A percentile compares a stretch with the other conserved stretches of the same genome.
These are phyloP conservation scores for Mitragyna speciosa DNA, from an alignment of 257 asterid genomes.

Conservation along the genomic window DNA sequence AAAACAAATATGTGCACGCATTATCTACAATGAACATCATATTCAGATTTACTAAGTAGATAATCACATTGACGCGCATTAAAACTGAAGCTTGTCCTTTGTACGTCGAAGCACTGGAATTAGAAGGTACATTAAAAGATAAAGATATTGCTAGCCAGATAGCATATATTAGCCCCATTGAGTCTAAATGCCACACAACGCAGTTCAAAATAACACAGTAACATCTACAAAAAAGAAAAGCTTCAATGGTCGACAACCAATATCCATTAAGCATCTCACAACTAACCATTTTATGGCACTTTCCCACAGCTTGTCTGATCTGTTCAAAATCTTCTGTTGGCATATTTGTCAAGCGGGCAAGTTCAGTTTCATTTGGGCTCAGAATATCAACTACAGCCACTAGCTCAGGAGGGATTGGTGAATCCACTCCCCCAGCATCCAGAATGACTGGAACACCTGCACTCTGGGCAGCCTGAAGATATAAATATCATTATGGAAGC, in stretches of 20 bases:
- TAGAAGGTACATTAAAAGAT: neutral
- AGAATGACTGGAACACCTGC: slow-evolving; percentile 78
- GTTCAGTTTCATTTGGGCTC: slow-evolving; percentile 94
- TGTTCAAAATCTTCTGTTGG: slow-evolving; percentile 79
- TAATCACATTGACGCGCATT: neutral
- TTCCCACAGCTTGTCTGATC: slow-evolving; percentile 68
- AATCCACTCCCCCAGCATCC: slow-evolving; percentile 97
- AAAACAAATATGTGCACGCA: slow-evolving; percentile 4
- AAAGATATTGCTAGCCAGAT: neutral
- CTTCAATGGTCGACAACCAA: neutral
- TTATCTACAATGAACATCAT: neutral
- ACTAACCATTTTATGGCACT: slow-evolving; percentile 78
- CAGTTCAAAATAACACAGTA: neutral
- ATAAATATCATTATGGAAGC: neutral
- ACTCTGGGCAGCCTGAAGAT: slow-evolving; percentile 73
- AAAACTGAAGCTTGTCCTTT: neutral
- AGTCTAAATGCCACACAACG: neutral
- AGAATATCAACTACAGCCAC: slow-evolving; percentile 55
- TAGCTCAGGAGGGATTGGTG: slow-evolving; percentile 75
- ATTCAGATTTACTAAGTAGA: neutral
- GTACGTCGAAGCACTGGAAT: neutral
- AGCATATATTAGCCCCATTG: no score
- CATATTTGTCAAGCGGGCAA: slow-evolving; percentile 77
- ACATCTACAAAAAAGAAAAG: neutral
- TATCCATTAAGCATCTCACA: neutral